Base-by-base conservation (phyloP, 106 monocot genomes). In the Acorus calamus region DNA sequence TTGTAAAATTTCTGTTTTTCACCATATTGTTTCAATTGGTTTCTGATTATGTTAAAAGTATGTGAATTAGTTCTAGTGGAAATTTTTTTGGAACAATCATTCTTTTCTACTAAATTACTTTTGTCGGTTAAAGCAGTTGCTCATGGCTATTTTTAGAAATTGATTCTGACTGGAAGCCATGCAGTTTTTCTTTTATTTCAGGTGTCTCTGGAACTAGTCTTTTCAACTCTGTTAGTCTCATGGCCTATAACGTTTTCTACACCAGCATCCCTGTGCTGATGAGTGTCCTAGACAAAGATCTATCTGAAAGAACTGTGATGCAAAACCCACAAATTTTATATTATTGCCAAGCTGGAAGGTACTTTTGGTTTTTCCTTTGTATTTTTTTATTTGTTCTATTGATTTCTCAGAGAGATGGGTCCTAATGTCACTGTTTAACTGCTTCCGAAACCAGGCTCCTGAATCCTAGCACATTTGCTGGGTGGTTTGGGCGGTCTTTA, bases 191-290 rank as follows among this genome's bases (percentile, higher is more conserved):
- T 45, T 78, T 87, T 59, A 75, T 85, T 66, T 98, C 96, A 67
- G 96, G 96, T 63, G 65, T 98, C 12, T 98, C 96, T 73, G 96
- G 96, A 67, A 91, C 87, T 42, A 98, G 96, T 63, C 69, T 98
- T 56, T 87, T 98, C 73, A 98, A 91, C 55, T 91, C 96, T 46
- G 63, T 98, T 52, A 98, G 96, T 51, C 71, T 98, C 69, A 98
- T 98, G 96, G 96, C 96, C 46, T 98, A 98, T 62, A 98, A 91
- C 75, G 87, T 98, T 11, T 81, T 98, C 51, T 98, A 98, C 60
- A 98, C 96, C 14, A 98, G 96, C 67, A 78, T 98, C 58, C 96
- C 96, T 66, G 87, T 90, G 62, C 56, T 88, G 51, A 81, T 74
- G 46, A 80, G 68, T 77, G 78, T 98, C 61, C 76, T 98, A 63